These are phyloP conservation scores for Barnettozyma populi DNA, from an alignment of 805 yeast species.

Conservation along the genomic window DNA sequence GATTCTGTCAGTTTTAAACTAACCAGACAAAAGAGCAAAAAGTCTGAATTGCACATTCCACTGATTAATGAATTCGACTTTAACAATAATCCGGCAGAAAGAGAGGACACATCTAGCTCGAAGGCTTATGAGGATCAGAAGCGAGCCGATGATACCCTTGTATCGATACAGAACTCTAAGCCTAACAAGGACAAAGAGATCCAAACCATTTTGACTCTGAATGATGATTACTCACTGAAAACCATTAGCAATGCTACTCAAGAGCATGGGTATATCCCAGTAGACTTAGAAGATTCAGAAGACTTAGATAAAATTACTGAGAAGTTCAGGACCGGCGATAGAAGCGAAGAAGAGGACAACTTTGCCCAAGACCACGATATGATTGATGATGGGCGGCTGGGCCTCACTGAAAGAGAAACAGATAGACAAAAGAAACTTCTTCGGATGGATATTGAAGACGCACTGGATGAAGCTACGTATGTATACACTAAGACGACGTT, in stretches of 20 bases:
- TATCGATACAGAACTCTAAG: background rate
- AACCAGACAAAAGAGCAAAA: background rate
- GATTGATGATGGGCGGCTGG: constrained; percentile 22
- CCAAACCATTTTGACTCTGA: background rate
- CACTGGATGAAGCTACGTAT: constrained; percentile 27
- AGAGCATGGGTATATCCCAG: background rate
- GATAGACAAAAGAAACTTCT: constrained; percentile 23
- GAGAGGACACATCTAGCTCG: too few species aligned
- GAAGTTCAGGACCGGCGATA: constrained; percentile 17
- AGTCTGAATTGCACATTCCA: background rate
- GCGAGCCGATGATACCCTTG: background rate
- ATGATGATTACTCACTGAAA: background rate
- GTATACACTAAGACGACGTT: constrained; percentile 3
- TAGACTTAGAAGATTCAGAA: constrained; percentile 8
- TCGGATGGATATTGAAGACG: constrained; percentile 30
- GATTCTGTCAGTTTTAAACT: background rate
- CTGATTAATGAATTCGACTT: background rate
- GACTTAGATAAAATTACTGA: too few species aligned
- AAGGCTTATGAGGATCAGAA: background rate
- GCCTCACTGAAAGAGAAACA: constrained; percentile 26
- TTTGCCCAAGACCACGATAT: constrained; percentile 7
- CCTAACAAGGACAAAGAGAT: background rate
- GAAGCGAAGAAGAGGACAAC: constrained; percentile 23
- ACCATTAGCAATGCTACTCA: background rate
- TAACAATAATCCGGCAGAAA: background rate